A percentile compares a stretch with the other conserved stretches of the same genome.
Conservation (phyloP, 192 early-diverging fungal genomes). For the Coemansia sp. region DNA sequence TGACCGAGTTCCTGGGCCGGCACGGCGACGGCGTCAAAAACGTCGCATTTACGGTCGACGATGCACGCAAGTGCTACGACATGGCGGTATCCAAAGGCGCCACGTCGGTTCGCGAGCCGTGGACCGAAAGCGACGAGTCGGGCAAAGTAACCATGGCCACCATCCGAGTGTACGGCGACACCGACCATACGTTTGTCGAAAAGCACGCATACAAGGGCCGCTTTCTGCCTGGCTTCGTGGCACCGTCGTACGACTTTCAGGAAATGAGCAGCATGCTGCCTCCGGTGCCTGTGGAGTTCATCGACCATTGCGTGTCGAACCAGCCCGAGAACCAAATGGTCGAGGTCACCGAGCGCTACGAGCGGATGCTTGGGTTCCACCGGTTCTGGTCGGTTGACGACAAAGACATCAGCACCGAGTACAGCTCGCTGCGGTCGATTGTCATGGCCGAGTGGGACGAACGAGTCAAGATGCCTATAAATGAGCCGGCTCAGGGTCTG, state of each 20-base stretch:
- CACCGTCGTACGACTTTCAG: constrained; percentile 42
- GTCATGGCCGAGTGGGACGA: constrained; percentile 94
- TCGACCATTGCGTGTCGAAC: constrained; percentile 97
- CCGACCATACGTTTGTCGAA: constrained; percentile 94
- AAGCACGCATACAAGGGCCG: constrained; percentile 74
- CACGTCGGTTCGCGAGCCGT: constrained; percentile 71
- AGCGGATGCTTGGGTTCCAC: constrained; percentile 91
- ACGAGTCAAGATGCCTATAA: constrained; percentile 94
- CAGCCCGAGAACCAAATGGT: constrained; percentile 92
- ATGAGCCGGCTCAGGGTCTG: constrained; percentile 91
- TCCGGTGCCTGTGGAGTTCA: constrained; percentile 63
- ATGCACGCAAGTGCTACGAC: constrained; percentile 75
- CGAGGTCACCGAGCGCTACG: constrained; percentile 81
- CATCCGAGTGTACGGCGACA: constrained; percentile 89
- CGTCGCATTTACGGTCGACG: constrained; percentile 90
- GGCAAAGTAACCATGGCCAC: constrained; percentile 93
- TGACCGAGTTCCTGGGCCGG: constrained; percentile 66
- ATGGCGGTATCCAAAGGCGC: constrained; percentile 86
- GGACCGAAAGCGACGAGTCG: constrained; percentile 78
- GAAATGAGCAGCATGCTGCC: constrained; percentile 66
- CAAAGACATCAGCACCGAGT: constrained; percentile 92
- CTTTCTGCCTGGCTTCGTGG: constrained; percentile 82
- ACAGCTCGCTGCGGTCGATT: constrained; percentile 89
- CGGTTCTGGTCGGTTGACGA: constrained; percentile 99
- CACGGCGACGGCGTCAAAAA: constrained; percentile 97